Conservation (phyloP, 305 asterid genomes). For the Plantago coronopus region DNA sequence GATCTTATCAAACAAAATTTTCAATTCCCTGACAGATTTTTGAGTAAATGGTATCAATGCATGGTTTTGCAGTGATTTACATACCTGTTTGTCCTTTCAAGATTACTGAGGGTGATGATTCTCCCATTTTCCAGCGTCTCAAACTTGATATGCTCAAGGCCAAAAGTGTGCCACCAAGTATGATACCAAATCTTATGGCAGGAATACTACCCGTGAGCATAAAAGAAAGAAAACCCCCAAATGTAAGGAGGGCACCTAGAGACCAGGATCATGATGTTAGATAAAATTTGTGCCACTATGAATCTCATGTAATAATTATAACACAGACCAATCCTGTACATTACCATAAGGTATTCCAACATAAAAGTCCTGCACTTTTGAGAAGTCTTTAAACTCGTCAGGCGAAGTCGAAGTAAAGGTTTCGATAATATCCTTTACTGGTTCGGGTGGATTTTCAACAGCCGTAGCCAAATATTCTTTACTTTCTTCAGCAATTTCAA, state of each 20-base stretch:
- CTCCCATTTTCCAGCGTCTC: constrained; percentile 75
- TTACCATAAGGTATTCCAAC: constrained; percentile 98
- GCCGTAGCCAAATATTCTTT: constrained; percentile 62
- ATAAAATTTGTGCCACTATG: constrained; percentile 15
- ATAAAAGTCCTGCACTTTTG: constrained; percentile 78
- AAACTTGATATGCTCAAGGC: constrained; percentile 82
- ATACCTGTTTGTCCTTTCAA: constrained; percentile 89
- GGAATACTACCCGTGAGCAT: constrained; percentile 83
- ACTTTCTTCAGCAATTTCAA: constrained; percentile 77
- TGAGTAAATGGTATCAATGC: background rate
- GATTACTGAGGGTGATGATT: constrained; percentile 48
- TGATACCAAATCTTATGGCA: constrained; percentile 80
- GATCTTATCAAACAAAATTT: too few species aligned
- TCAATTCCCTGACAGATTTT: too few species aligned
- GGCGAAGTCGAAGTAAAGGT: constrained; percentile 67
- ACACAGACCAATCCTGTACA: constrained; percentile 15
- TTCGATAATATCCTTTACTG: constrained; percentile 77
- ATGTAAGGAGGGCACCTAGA: constrained; percentile 72
- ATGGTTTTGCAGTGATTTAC: constrained; percentile 17
- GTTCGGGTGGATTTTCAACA: constrained; percentile 76
- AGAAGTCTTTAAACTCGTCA: constrained; percentile 57
- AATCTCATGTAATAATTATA: constrained; percentile 11
- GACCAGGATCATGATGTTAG: constrained; percentile 21
- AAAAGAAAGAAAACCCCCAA: constrained; percentile 75
- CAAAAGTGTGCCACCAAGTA: constrained; percentile 87